These are phyloP conservation scores for Pistacia vera DNA, from an alignment of 345 rosid species.

Conservation along the genomic window DNA sequence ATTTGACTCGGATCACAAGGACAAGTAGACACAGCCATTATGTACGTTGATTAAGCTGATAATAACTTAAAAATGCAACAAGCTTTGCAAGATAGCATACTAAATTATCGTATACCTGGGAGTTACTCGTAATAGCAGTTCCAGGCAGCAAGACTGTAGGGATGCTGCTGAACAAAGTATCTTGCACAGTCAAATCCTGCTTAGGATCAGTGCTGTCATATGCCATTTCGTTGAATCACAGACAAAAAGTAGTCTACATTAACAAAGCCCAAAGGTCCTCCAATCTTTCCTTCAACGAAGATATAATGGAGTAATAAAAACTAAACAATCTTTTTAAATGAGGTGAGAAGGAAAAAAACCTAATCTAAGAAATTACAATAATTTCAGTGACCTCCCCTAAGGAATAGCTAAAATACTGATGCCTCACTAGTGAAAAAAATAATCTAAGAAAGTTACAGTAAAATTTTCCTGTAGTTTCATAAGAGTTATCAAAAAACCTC, in stretches of 20 bases:
- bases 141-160: conserved; percentile 85
- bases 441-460: no score
- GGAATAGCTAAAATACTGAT: no score
- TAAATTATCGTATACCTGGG: conserved; percentile 51
- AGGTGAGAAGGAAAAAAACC: background rate
- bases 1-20: background rate
- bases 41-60: background rate
- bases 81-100: conserved; percentile 2
- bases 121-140: conserved; percentile 83
- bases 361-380: no score
- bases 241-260: background rate
- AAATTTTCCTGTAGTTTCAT: background rate
- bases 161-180: conserved; percentile 72
- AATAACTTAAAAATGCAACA: background rate
- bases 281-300: background rate
- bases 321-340: background rate
- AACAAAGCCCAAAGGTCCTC: conserved; percentile 5
- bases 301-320: background rate
- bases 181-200: conserved; percentile 76
- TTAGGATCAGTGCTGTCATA: conserved; percentile 77
- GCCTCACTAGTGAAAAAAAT: no score
- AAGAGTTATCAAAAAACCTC: background rate
- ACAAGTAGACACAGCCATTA: background rate
- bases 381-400: no score
- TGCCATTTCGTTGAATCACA: conserved; percentile 58